Evolutionary conservation across 371 early-diverging fungal species (phyloP).

Genomic region (Rhizopus arrhizus): DNA sequence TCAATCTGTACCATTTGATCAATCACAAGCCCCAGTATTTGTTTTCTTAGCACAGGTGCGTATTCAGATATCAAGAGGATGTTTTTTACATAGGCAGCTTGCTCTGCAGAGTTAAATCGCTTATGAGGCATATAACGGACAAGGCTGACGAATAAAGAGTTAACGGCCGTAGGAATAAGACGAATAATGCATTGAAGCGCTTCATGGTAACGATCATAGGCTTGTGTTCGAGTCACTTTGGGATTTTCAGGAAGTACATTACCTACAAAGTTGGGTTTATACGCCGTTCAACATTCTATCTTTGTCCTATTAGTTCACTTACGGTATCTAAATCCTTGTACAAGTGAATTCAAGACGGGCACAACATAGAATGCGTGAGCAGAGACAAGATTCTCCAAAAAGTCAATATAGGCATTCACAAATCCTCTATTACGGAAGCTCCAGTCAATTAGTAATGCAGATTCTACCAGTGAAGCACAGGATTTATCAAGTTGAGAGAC

Average conservation of each 20-base stretch:
- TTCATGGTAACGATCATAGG: conserved; percentile 67
- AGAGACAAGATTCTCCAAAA: conserved; percentile 81
- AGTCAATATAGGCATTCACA: conserved; percentile 65
- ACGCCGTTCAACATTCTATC: not conserved
- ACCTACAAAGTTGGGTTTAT: conserved; percentile 14
- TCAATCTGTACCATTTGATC: conserved; percentile 88
- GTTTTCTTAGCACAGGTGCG: conserved; percentile 72
- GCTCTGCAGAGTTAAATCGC: conserved; percentile 61
- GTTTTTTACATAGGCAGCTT: conserved; percentile 76
- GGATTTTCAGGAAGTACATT: conserved; percentile 28
- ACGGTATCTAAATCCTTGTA: conserved; percentile 67
- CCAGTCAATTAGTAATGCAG: conserved; percentile 76
- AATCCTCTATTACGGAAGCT: conserved; percentile 60
- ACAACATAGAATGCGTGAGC: conserved; percentile 82
- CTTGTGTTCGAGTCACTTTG: conserved; percentile 33
- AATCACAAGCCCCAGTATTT: conserved; percentile 74
- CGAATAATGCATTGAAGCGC: conserved; percentile 68
- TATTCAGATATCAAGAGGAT: conserved; percentile 76
- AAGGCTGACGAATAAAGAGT: conserved; percentile 69
- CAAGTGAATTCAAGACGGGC: conserved; percentile 67
- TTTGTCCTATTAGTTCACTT: conserved; percentile 21
- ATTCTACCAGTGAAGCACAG: conserved; percentile 69
- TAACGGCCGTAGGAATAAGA: conserved; percentile 79
- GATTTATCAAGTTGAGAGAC: conserved; percentile 60
- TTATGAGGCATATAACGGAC: conserved; percentile 79